Evolutionary conservation across 768 basidiomycete genomes (phyloP).

Genomic region (Panellus pusillus): DNA sequence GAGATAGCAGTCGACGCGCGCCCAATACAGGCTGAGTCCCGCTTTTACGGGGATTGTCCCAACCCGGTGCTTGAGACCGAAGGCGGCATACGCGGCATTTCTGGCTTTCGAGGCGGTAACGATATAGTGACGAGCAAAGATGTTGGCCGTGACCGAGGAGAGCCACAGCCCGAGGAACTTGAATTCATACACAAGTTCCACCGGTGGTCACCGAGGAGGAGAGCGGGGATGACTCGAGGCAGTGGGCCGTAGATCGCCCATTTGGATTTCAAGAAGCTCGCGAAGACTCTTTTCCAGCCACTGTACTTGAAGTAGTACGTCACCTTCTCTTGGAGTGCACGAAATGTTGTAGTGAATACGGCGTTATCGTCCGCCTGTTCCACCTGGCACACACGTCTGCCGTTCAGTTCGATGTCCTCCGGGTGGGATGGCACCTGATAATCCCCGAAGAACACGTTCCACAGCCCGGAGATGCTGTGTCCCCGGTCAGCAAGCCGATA

Average conservation of each 20-base stretch:
- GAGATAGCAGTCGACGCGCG: conserved; percentile 2
- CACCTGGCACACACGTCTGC: neutral
- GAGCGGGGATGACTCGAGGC: neutral
- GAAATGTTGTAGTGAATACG: neutral
- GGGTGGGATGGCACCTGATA: neutral
- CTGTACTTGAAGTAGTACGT: neutral
- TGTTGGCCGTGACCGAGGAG: neutral
- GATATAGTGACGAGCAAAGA: neutral
- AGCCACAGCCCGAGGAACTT: neutral
- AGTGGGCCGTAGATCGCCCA: neutral
- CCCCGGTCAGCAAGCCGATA: neutral
- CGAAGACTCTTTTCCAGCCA: neutral
- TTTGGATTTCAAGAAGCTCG: neutral
- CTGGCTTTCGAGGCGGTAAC: conserved; percentile 2
- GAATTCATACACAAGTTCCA: neutral
- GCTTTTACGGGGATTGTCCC: neutral
- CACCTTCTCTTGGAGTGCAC: neutral
- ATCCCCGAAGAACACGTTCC: neutral
- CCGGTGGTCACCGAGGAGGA: neutral
- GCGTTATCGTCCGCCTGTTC: neutral
- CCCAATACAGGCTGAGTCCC: neutral
- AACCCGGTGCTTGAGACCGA: neutral
- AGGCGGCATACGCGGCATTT: neutral
- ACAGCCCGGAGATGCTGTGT: neutral
- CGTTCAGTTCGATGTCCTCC: neutral